Base-by-base conservation (phyloP, 257 asterid genomes). In the Fraxinus pennsylvanica region DNA sequence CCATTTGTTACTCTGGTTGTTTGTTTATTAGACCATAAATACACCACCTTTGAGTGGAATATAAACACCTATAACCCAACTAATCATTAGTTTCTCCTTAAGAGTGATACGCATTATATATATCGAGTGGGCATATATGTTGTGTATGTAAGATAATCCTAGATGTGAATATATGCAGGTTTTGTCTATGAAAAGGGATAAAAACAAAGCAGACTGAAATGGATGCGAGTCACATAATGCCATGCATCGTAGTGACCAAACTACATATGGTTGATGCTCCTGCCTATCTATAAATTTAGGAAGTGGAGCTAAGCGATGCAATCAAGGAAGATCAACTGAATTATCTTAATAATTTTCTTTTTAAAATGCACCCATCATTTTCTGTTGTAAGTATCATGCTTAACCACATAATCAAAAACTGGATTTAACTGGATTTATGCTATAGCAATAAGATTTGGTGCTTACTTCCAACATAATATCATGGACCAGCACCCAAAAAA, bases 361-460 rank as follows among this genome's bases (percentile, higher is more conserved):
- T 33, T 68, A 27, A 14, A 71, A 38, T 27, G 14, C 76, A 75
- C 39, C 14, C 57, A 19, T 80, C 33, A 59, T 45, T 76, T 68
- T 36, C 30, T 74, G 10, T 14, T 30, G 9, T 3, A 2, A 32
- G 35, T 52, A 47, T 69, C 73, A 41, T 22, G 66, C 63, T 79
- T 32, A 27, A 65, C 27, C 19, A 9, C 21, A 50, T 15, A 63
- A 43, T 5, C 33, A 12, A 12, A 30, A 15, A 72, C 3, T 41
- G 17, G 41, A 59, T 7, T 9, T 68, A 15, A 72, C 3, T 41
- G 17, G 41, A 59, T 7, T 9, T 68, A 74, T 74, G 29, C 39
- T 4, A 76, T 76, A 35, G 33, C 36, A 66, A 35, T 14, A 19
- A 38, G 45, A 50, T 32, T 21, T 9, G 69, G 32, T 5, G 66